phyloP scores from a whole-genome alignment of 345 rosid genomes.

The Aquilaria sinensis region DNA sequence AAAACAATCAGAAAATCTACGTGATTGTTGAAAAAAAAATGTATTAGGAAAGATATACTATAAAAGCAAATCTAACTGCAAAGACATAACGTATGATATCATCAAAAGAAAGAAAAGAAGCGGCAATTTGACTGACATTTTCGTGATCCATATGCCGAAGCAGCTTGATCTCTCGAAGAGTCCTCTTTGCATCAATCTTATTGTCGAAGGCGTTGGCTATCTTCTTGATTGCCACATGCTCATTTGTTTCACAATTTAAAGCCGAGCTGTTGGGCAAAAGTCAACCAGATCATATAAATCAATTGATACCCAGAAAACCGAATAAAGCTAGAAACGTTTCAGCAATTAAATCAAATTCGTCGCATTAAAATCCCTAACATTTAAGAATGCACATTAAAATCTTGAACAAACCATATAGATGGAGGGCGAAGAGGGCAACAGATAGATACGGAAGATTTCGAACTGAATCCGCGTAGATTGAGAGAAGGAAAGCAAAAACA shows the following conservation, averaged over 20 bases:
- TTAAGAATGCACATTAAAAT: not conserved
- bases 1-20: too few species aligned
- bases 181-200: slow-evolving; percentile 80
- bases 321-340: not conserved
- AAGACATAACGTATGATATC: not conserved
- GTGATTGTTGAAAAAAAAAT: too few species aligned
- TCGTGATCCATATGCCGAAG: slow-evolving; percentile 97
- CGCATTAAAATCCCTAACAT: not conserved
- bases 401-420: too few species aligned
- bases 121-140: slow-evolving; percentile 62
- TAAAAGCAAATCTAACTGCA: not conserved
- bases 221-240: slow-evolving; percentile 85
- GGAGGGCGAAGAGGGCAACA: too few species aligned
- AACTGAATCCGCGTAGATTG: not conserved
- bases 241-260: slow-evolving; percentile 69
- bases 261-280: slow-evolving; percentile 36
- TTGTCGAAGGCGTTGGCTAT: slow-evolving; percentile 75
- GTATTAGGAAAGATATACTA: too few species aligned
- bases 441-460: not conserved
- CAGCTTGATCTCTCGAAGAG: slow-evolving; percentile 94
- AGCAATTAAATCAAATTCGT: not conserved
- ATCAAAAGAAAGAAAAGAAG: not conserved
- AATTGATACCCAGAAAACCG: slow-evolving; percentile 5
- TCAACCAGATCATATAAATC: too few species aligned
- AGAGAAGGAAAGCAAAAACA: slow-evolving; percentile 10